A percentile compares a stretch with the other conserved stretches of the same genome.
These are phyloP conservation scores for Wickerhamomyces strasburgensis DNA, from an alignment of 805 yeast species.

Conservation along the genomic window DNA sequence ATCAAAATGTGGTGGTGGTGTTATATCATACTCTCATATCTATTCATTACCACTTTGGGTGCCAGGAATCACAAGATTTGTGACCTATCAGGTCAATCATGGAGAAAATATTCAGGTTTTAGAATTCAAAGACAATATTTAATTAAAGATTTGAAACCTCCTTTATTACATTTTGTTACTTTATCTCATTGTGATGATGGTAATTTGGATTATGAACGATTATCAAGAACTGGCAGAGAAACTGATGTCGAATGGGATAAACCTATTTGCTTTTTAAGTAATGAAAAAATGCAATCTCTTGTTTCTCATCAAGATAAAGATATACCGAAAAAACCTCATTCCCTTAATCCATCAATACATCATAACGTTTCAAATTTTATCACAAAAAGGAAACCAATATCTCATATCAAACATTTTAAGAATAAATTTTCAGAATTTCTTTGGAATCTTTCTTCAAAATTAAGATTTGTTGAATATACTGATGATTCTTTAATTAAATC, in stretches of 20 bases:
- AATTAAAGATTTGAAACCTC: slow-evolving; percentile 32
- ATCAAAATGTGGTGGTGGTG: too few species aligned
- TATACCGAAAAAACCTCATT: slow-evolving; percentile 3
- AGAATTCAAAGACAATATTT: slow-evolving; percentile 46
- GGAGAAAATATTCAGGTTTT: slow-evolving; percentile 49
- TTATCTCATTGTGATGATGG: slow-evolving; percentile 53
- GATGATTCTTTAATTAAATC: slow-evolving; percentile 13
- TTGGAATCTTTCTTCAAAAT: not conserved
- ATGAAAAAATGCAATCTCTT: slow-evolving; percentile 6
- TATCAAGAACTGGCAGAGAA: slow-evolving; percentile 28
- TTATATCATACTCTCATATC: too few species aligned
- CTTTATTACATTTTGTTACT: slow-evolving; percentile 38
- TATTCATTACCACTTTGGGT: too few species aligned
- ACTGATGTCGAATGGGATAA: slow-evolving; percentile 45
- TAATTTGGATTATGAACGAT: slow-evolving; percentile 37
- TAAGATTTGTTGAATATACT: slow-evolving; percentile 17
- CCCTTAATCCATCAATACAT: not conserved
- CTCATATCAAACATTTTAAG: not conserved
- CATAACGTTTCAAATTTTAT: not conserved
- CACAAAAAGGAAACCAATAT: not conserved
- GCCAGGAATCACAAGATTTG: slow-evolving; percentile 26
- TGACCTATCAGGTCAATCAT: slow-evolving; percentile 26
- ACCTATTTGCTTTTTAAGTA: slow-evolving; percentile 40
- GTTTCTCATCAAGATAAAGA: slow-evolving; percentile 1
- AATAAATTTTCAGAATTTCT: not conserved